Evolutionary conservation across 2,329 filamentous ascomycete genomes (phyloP), one percentile per base, ranked within the genome.

Genomic region (Endoconidiophora laricicola): DNA sequence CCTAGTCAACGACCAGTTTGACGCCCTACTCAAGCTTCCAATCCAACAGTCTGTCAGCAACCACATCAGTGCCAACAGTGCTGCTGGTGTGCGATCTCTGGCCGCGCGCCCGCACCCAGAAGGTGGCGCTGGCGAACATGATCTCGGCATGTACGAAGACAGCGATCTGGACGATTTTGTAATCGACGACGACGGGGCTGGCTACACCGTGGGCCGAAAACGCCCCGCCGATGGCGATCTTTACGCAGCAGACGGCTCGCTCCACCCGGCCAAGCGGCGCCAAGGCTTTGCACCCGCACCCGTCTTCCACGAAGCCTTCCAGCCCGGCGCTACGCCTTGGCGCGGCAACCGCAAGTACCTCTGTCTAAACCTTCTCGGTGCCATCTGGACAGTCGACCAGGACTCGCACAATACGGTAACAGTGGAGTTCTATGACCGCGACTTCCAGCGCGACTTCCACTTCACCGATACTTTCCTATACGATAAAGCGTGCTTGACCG

Each of bases 331-430:
- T 49, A 98, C 91, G 0, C 90, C 90, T 0, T 98, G 91, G 93
- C 79, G 86, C 55, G 91, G 91, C 1, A 91, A 94, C 62, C 75
- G 91, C 55, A 86, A 90, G 60, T 94, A 98, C 61, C 73, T 98
- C 1, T 94, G 86, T 60, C 74, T 96, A 39, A 96, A 96, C 61
- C 69, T 98, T 53, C 85, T 88, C 48, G 91, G 93, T 1, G 91
- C 93, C 60, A 85, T 95, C 6, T 98, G 91, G 86, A 96, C 90
- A 0, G 86, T 98, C 16, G 85, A 94, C 57, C 91, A 98, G 64
- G 88, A 95, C 60, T 84, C 83, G 0, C 83, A 90, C 58, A 79
- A 96, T 61, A 98, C 91, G 1, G 81, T 98, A 9, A 95, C 88
- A 0, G 88, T 96, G 2, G 91, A 96, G 59, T 98, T 98, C 62